Base-by-base conservation (phyloP, 805 yeast genomes). In the Teunomyces cretensis region DNA sequence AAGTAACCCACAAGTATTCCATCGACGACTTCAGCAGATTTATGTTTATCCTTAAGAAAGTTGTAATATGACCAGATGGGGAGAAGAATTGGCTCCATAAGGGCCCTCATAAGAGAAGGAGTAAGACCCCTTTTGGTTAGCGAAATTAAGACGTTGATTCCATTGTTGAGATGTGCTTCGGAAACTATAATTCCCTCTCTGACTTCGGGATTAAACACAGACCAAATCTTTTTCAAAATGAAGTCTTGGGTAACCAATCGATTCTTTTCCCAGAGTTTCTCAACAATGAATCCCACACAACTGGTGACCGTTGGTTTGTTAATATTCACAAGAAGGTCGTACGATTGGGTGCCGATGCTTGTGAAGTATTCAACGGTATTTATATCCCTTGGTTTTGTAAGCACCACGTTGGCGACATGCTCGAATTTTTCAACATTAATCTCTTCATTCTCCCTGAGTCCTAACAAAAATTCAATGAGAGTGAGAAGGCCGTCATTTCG, bases 381-480 rank as follows among this genome's bases (percentile, higher is more conserved):
- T 7, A 84, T 56, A 0, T 58, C 55, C 39, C 64, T 66, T 0
- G 97, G 97, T 48, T 82, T 83, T 13, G 83, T 64, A 24, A 85
- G 60, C 12, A 92, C 61, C 2, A 88, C 73, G 33, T 75, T 76
- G n/a, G 86, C 79, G 1, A 88, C 86, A 46, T 83, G 78, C 22
- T 80, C 81, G 39, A 88, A 71, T 51, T 81, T 85, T 27, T 79
- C 81, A n/a, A 82, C 63, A 50, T 82, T 83, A 11, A 89, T 64
- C 9, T 80, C 82, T 45, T 85, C 92, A 43, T 75, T 73, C 33
- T 88, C 95, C 45, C 96, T 70, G 19, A 87, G 69, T 0, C 96
- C 96, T 11, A 86, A 69, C 0, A 87, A 72, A 50, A 87, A 81
- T 61, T 92, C 97, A 24, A 90, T 73, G 41, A 92, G 64, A 1